Conservation (phyloP, 1,139 yeast species). For the Dujonia santamariae region DNA sequence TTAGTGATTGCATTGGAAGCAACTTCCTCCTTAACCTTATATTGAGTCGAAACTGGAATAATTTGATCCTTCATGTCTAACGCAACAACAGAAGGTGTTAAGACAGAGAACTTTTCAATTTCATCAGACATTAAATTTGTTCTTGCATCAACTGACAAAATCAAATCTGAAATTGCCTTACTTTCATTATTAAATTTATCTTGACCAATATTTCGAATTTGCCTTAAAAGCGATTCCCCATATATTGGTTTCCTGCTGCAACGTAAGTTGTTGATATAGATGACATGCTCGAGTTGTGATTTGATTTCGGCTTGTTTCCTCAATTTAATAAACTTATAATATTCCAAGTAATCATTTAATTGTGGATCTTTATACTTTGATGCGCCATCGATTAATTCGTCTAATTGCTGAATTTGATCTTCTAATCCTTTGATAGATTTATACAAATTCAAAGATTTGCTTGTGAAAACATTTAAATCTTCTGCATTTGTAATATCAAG, state of each 20-base stretch:
- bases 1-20: slow-evolving; percentile 39
- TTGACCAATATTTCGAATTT: slow-evolving; percentile 14
- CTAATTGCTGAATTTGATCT: slow-evolving; percentile 41
- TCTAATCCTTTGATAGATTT: slow-evolving; percentile 47
- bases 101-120: slow-evolving; percentile 76
- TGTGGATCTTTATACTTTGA: slow-evolving; percentile 30
- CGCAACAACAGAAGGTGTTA: slow-evolving; percentile 85
- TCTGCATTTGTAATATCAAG: slow-evolving; percentile 54
- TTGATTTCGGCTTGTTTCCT: slow-evolving; percentile 49
- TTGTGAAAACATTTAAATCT: slow-evolving; percentile 42
- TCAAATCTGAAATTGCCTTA: slow-evolving; percentile 22
- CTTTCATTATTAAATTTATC: slow-evolving; percentile 11
- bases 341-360: slow-evolving; percentile 52
- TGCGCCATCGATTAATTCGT: slow-evolving; percentile 29
- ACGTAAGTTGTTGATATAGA: slow-evolving; percentile 63
- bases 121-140: slow-evolving; percentile 44
- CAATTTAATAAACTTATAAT: slow-evolving; percentile 55
- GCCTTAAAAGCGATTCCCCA: slow-evolving; percentile 42
- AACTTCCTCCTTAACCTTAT: slow-evolving; percentile 32
- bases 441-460: slow-evolving; percentile 41
- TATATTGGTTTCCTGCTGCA: slow-evolving; percentile 57
- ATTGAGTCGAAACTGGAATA: slow-evolving; percentile 37
- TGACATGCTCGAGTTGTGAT: slow-evolving; percentile 51
- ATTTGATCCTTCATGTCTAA: slow-evolving; percentile 66
- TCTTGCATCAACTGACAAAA: slow-evolving; percentile 40